Conservation (phyloP, 768 basidiomycete genomes). For the Pholiota conissans region DNA sequence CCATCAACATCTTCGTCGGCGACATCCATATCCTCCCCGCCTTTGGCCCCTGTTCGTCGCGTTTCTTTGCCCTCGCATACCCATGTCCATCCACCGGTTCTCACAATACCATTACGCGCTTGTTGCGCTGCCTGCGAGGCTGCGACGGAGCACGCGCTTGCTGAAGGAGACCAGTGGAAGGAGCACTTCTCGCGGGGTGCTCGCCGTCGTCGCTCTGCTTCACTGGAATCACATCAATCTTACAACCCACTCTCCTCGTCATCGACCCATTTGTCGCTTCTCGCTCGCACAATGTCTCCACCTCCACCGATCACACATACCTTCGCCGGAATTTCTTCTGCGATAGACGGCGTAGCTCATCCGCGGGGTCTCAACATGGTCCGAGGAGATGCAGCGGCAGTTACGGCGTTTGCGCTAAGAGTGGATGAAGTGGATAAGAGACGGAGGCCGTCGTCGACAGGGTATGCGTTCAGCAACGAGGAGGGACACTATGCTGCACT, state of each 20-base stretch:
- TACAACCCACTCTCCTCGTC: not conserved
- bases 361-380: not conserved
- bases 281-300: not conserved
- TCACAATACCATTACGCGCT: slow-evolving; percentile 67
- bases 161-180: slow-evolving; percentile 58
- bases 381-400: slow-evolving; percentile 1
- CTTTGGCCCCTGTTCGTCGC: slow-evolving; percentile 26
- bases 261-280: not conserved
- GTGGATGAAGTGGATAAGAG: slow-evolving; percentile 70
- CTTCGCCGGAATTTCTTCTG: slow-evolving; percentile 12
- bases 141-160: slow-evolving; percentile 55
- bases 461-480: slow-evolving; percentile 3
- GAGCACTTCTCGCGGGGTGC: slow-evolving; percentile 67
- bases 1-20: not conserved
- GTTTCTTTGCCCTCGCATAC: slow-evolving; percentile 36
- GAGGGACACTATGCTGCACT: slow-evolving; percentile 26
- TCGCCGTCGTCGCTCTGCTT: slow-evolving; percentile 52
- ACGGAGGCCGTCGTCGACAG: slow-evolving; percentile 42
- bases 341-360: not conserved
- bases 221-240: slow-evolving; percentile 25
- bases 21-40: slow-evolving; percentile 2
- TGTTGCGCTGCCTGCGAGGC: slow-evolving; percentile 68
- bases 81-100: slow-evolving; percentile 24
- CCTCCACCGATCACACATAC: slow-evolving; percentile 3
- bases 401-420: slow-evolving; percentile 37